Evolutionary conservation across 345 rosid genomes (phyloP), one percentile per base, ranked within the genome.

Genomic region (Streptanthus diversifolius): DNA sequence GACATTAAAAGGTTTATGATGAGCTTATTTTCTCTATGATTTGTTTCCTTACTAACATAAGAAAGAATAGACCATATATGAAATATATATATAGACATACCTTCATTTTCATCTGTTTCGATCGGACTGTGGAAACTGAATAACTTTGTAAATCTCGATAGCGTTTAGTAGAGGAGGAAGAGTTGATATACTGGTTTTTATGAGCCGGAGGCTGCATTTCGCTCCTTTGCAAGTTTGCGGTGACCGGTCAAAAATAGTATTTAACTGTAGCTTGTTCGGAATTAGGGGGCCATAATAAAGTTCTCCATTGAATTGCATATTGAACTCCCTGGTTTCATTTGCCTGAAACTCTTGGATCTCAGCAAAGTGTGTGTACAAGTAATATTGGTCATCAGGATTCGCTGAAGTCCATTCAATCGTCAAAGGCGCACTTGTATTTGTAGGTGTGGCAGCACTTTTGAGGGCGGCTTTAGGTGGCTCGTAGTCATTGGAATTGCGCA

Each of bases 121-220:
- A 37, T 56, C 76, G 0, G 45, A 21, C 37, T 76, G 80, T 0
- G 67, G 80, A 56, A 76, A 76, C 21, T 70, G 54, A 0, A 76
- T 63, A 12, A 55, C 71, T n/a, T 3, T 62, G 55, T 0, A 76
- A 30, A 70, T 14, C 3, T 76, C 80, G 1, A n/a, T 3, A 36
- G 71, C 80, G 33, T 70, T 76, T 5, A 76, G 21, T 24, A 76
- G 57, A 36, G 76, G 80, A n/a, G 80, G 80, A 27, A 76, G 66
- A 0, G 75, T 76, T 54, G 80, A 76, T n/a, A 18, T 63, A 8
- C 29, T 63, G 63, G 71, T 76, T 63, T 71, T 76, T n/a, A 0
- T 22, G 37, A 76, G 54, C 55, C 63, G 71, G 5, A 76, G 25
- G 29, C 1, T 39, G 3, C 80, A 76, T 19, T 18, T n/a, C n/a